A percentile compares a stretch with the other conserved stretches of the same genome.
These are phyloP conservation scores for Phoma sp. DNA, from an alignment of 2,329 filamentous ascomycete species.

Conservation along the genomic window DNA sequence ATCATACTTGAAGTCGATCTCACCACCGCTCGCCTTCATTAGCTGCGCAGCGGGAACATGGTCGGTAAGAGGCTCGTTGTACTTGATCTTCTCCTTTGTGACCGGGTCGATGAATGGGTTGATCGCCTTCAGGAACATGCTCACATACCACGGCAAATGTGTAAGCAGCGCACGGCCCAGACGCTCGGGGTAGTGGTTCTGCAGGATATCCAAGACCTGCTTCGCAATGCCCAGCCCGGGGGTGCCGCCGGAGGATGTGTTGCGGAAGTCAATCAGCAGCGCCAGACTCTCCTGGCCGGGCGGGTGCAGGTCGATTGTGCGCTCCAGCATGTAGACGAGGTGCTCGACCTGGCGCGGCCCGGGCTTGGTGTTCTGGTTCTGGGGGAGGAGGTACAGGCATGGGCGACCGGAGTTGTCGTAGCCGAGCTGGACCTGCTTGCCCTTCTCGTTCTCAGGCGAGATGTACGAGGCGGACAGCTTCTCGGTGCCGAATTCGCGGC, in stretches of 20 bases:
- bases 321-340: constrained; percentile 94
- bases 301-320: constrained; percentile 84
- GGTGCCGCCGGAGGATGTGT: constrained; percentile 75
- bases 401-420: constrained; percentile 86
- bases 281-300: constrained; percentile 85
- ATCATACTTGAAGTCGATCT: constrained; percentile 89
- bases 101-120: constrained; percentile 95
- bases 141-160: constrained; percentile 89
- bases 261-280: constrained; percentile 90
- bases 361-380: constrained; percentile 88
- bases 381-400: constrained; percentile 88
- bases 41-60: constrained; percentile 85
- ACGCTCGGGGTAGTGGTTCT: constrained; percentile 94
- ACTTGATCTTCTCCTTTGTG: constrained; percentile 94
- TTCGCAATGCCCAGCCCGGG: constrained; percentile 78
- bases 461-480: constrained; percentile 82
- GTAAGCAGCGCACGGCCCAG: constrained; percentile 87
- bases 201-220: constrained; percentile 87
- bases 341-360: constrained; percentile 89
- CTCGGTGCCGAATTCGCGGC: constrained; percentile 84
- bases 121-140: constrained; percentile 94
- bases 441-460: constrained; percentile 91
- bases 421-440: constrained; percentile 89
- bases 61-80: constrained; percentile 87
- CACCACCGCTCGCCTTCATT: constrained; percentile 77